phyloP scores from a whole-genome alignment of 2,329 filamentous ascomycete genomes.

The Thelonectria rubi region DNA sequence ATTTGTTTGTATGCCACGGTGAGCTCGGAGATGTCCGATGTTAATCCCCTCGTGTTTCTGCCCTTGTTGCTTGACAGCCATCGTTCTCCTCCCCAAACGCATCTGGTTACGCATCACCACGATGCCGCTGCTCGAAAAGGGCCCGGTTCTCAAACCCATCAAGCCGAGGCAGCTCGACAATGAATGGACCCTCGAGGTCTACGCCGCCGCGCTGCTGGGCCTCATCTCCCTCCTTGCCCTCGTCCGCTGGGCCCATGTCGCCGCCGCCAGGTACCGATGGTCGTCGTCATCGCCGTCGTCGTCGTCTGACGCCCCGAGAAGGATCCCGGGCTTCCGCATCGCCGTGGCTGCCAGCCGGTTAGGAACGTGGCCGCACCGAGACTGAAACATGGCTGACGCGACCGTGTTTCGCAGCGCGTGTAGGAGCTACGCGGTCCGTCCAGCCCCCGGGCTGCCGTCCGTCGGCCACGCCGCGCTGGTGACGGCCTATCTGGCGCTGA shows the following conservation, averaged over 20 bases:
- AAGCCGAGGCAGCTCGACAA: conserved; percentile 19
- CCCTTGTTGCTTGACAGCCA: no score
- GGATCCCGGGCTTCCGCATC: conserved; percentile 4
- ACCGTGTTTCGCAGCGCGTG: neutral
- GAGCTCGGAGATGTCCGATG: no score
- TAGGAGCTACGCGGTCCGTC: conserved; percentile 3
- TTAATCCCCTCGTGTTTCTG: no score
- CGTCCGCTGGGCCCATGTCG: neutral
- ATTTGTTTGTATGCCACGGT: no score
- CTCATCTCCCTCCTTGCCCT: conserved; percentile 1
- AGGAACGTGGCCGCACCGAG: neutral
- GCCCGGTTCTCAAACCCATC: conserved; percentile 7
- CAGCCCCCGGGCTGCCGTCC: conserved; percentile 9
- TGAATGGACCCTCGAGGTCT: conserved; percentile 17
- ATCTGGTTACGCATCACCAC: no score
- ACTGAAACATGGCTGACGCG: neutral
- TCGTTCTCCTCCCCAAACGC: no score
- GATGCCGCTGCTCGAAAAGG: neutral
- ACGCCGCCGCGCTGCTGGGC: neutral
- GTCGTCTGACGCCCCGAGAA: neutral
- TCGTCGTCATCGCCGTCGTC: no score
- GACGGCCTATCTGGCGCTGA: conserved; percentile 5
- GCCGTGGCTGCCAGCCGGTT: conserved; percentile 4
- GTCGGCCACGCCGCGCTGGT: conserved; percentile 13
- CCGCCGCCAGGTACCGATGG: conserved; percentile 10